A percentile compares a stretch with the other conserved stretches of the same genome.
These are phyloP conservation scores for Tilletia walkeri DNA, from an alignment of 1,284 basidiomycete genomes.

Conservation along the genomic window DNA sequence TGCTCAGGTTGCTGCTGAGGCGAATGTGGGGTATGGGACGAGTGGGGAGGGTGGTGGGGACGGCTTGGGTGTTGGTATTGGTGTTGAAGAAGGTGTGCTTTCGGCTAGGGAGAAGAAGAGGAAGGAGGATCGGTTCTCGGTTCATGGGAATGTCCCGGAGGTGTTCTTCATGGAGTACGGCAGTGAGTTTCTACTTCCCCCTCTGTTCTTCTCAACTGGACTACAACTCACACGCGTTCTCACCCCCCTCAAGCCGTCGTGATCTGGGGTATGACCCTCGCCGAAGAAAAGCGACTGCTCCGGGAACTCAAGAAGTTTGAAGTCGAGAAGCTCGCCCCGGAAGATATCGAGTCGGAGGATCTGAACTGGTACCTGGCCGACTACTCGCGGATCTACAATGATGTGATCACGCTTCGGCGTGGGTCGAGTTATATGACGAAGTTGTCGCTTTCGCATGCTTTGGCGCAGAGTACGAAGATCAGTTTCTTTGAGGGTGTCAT, in stretches of 20 bases:
- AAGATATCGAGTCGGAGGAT: slow-evolving; percentile 79
- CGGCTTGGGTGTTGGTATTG: background rate
- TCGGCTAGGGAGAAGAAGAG: slow-evolving; percentile 20
- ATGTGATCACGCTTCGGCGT: slow-evolving; percentile 90
- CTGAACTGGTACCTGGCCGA: slow-evolving; percentile 95
- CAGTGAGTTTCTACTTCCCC: slow-evolving; percentile 44
- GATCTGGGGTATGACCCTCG: slow-evolving; percentile 94
- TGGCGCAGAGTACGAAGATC: slow-evolving; percentile 95
- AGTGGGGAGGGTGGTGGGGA: slow-evolving; percentile 2
- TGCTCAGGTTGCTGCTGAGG: background rate
- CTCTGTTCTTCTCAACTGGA: background rate
- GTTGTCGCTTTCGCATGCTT: slow-evolving; percentile 85
- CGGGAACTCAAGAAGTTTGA: slow-evolving; percentile 80
- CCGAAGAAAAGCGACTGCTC: slow-evolving; percentile 86
- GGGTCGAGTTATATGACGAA: slow-evolving; percentile 98
- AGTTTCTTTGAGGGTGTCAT: slow-evolving; percentile 74
- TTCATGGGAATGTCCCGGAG: slow-evolving; percentile 45
- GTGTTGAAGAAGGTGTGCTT: slow-evolving; percentile 7
- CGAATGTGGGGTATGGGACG: slow-evolving; percentile 2
- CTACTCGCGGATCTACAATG: slow-evolving; percentile 90
- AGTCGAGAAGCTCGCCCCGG: slow-evolving; percentile 69
- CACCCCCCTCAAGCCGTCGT: slow-evolving; percentile 64
- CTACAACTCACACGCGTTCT: background rate
- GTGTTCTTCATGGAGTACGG: slow-evolving; percentile 87
- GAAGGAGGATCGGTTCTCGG: slow-evolving; percentile 34